A percentile compares a stretch with the other conserved stretches of the same genome.
phyloP scores from a whole-genome alignment of 768 basidiomycete species.

The Termitomyces sp. region DNA sequence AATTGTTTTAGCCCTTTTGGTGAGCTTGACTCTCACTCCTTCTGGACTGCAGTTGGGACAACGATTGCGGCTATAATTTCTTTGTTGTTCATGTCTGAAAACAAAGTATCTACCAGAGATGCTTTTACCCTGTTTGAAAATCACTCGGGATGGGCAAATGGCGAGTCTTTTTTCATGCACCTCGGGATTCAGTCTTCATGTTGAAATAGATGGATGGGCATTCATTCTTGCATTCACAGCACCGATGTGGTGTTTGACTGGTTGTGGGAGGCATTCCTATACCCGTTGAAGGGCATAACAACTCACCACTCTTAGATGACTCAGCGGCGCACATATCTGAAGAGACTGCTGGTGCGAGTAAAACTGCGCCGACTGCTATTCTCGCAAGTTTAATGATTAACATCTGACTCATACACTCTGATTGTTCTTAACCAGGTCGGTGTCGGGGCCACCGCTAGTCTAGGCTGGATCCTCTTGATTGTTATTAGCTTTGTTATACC shows the following conservation, averaged over 20 bases:
- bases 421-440: not conserved
- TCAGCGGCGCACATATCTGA: conserved; percentile 75
- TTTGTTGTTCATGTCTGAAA: not conserved
- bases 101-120: not conserved
- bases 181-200: not conserved
- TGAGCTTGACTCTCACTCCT: not conserved
- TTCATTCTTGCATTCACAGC: conserved; percentile 69
- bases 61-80: not conserved
- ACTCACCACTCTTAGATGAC: conserved; percentile 38
- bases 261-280: conserved; percentile 41
- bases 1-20: conserved; percentile 15
- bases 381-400: conserved; percentile 9
- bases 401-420: not conserved
- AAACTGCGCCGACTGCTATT: conserved; percentile 66
- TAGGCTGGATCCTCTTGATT: not conserved
- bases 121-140: conserved; percentile 2
- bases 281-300: not conserved
- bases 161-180: not conserved
- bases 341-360: conserved; percentile 60
- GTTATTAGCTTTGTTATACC: conserved; percentile 1
- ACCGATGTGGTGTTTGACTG: conserved; percentile 78
- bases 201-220: conserved; percentile 59
- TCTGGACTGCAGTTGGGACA: not conserved
- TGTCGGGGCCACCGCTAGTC: not conserved
- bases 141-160: not conserved